Percentiles rank a stretch among this genome's conserved stretches.
These are phyloP conservation scores for Cryptosporidium viatorum DNA, from an alignment of 169 alveolate species.

Conservation along the genomic window DNA sequence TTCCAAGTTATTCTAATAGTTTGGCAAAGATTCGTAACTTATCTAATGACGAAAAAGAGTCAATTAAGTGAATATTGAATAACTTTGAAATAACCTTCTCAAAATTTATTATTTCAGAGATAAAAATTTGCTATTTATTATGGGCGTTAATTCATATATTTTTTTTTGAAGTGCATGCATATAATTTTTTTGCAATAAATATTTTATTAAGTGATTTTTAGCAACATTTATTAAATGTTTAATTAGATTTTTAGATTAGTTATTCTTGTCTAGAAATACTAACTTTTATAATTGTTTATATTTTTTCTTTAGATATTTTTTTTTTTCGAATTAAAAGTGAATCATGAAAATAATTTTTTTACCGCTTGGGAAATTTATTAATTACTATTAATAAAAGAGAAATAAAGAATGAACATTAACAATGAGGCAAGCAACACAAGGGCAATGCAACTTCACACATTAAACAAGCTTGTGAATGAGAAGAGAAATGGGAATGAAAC, in stretches of 20 bases:
- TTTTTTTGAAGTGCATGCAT: not conserved
- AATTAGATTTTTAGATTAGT: too few relatives aligned
- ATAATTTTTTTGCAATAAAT: too few relatives aligned
- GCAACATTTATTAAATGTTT: too few relatives aligned
- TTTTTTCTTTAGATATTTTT: too few relatives aligned
- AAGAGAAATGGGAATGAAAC: slow-evolving; percentile 9
- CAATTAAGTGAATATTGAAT: not conserved
- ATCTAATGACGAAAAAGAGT: slow-evolving; percentile 12
- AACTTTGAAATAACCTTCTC: not conserved
- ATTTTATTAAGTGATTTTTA: too few relatives aligned
- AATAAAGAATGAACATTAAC: slow-evolving; percentile 54
- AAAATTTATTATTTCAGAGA: not conserved
- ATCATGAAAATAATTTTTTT: not conserved
- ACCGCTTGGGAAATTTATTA: not conserved
- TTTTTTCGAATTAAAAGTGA: not conserved
- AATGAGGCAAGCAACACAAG: slow-evolving; percentile 73
- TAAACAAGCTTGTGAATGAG: slow-evolving; percentile 24
- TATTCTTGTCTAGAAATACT: not conserved
- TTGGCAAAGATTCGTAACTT: slow-evolving; percentile 14
- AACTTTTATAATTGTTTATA: not conserved
- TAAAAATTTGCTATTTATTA: not conserved
- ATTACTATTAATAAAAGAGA: not conserved
- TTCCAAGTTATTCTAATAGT: slow-evolving; percentile 6
- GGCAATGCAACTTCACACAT: slow-evolving; percentile 62
- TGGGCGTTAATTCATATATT: not conserved